phyloP scores from a whole-genome alignment of 345 rosid species.

The Eucalyptus melliodora region DNA sequence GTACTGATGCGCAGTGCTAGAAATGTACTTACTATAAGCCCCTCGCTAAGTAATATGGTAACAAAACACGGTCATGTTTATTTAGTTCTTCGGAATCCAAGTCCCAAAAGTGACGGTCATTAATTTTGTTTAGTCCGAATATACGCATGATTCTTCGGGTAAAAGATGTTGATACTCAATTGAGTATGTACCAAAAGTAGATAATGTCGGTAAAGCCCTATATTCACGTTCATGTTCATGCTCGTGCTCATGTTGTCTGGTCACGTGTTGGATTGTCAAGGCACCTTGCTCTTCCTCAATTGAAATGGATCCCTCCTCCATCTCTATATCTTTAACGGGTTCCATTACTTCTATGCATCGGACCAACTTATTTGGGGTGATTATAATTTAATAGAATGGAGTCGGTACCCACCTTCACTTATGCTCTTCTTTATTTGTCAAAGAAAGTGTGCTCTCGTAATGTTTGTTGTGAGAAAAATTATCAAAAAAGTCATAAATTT shows the following conservation, averaged over 20 bases:
- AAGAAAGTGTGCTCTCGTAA: no score
- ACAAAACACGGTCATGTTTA: not conserved
- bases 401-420: no score
- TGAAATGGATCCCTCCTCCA: not conserved
- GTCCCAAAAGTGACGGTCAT: not conserved
- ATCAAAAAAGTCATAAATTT: no score
- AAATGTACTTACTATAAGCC: not conserved
- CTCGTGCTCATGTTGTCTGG: not conserved
- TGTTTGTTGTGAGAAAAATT: no score
- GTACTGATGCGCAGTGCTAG: not conserved
- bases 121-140: not conserved
- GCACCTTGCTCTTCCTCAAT: not conserved
- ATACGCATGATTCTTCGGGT: not conserved
- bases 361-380: not conserved
- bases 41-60: not conserved
- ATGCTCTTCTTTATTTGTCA: no score
- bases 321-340: not conserved
- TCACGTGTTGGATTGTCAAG: not conserved
- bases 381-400: no score
- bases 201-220: no score
- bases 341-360: not conserved
- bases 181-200: not conserved
- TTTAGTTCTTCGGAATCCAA: not conserved
- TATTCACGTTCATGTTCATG: not conserved
- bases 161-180: not conserved